These are phyloP conservation scores for Pholiota adiposa DNA, from an alignment of 1,284 basidiomycete species.

Conservation along the genomic window DNA sequence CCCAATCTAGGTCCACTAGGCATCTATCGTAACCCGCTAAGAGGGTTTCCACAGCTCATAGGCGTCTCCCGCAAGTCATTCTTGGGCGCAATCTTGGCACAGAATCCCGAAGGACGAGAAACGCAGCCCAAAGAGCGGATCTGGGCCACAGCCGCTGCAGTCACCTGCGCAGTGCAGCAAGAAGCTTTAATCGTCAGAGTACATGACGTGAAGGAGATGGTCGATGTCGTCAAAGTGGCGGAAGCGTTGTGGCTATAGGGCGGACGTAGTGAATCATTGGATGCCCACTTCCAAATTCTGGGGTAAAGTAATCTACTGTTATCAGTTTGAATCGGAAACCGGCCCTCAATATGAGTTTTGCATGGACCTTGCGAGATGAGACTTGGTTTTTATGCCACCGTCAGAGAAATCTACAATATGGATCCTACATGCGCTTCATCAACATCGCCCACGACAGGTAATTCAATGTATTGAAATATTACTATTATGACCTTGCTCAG, in stretches of 20 bases:
- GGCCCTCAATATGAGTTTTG: neutral
- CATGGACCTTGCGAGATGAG: neutral
- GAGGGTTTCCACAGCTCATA: constrained; percentile 75
- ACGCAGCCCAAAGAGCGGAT: constrained; percentile 68
- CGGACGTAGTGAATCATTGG: neutral
- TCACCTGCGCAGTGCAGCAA: constrained; percentile 78
- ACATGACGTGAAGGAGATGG: constrained; percentile 80
- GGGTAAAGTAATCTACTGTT: neutral
- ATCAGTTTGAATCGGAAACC: neutral
- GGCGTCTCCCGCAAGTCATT: constrained; percentile 88
- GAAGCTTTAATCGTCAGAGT: constrained; percentile 80
- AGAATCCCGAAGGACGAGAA: constrained; percentile 48
- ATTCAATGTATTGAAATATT: neutral
- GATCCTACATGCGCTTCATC: neutral
- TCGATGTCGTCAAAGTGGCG: constrained; percentile 51
- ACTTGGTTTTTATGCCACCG: neutral
- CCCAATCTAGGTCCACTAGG: neutral
- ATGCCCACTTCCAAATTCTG: too few species aligned
- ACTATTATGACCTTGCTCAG: neutral
- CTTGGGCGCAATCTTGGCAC: constrained; percentile 66
- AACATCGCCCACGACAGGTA: neutral
- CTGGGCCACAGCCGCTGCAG: constrained; percentile 84
- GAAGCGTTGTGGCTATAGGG: constrained; percentile 45
- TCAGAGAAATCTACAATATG: neutral
- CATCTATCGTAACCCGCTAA: constrained; percentile 52